Evolutionary conservation across 495 filamentous ascomycete species (phyloP).

Genomic region (Achaetomiella virescens): DNA sequence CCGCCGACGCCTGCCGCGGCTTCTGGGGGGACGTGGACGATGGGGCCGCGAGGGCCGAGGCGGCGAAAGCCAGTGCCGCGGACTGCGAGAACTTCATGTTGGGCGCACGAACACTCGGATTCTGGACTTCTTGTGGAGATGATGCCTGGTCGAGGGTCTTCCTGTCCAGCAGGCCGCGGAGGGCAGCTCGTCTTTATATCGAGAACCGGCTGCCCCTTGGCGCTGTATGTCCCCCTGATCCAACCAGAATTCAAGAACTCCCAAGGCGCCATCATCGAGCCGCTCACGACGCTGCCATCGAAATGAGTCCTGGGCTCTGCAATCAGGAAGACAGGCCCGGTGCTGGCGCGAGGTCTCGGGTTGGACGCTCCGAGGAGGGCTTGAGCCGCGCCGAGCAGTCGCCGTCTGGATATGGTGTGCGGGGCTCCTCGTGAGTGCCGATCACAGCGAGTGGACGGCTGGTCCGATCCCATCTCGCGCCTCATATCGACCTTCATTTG

Average conservation of each 20-base stretch:
- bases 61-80: conserved; percentile 37
- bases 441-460: conserved; percentile 26
- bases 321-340: conserved; percentile 48
- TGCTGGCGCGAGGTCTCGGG: conserved; percentile 35
- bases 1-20: conserved; percentile 29
- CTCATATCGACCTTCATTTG: conserved; percentile 36
- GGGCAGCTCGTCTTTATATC: conserved; percentile 34
- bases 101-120: conserved; percentile 16
- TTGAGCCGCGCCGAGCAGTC: conserved; percentile 28
- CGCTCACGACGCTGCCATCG: conserved; percentile 1
- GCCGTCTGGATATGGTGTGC: conserved; percentile 33
- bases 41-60: conserved; percentile 38
- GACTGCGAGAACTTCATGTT: conserved; percentile 43
- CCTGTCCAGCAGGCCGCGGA: conserved; percentile 6
- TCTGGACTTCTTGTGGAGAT: not conserved
- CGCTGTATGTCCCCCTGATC: conserved; percentile 6
- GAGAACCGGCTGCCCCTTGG: conserved; percentile 10
- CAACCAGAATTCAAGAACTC: not conserved
- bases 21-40: conserved; percentile 26
- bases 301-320: conserved; percentile 17
- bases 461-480: conserved; percentile 28
- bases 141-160: conserved; percentile 9
- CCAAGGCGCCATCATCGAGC: not conserved
- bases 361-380: conserved; percentile 38
- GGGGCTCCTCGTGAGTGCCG: conserved; percentile 36